Evolutionary conservation across 2,329 filamentous ascomycete genomes (phyloP), one percentile per base, ranked within the genome.

Genomic region (Diaporthe ilicicola): DNA sequence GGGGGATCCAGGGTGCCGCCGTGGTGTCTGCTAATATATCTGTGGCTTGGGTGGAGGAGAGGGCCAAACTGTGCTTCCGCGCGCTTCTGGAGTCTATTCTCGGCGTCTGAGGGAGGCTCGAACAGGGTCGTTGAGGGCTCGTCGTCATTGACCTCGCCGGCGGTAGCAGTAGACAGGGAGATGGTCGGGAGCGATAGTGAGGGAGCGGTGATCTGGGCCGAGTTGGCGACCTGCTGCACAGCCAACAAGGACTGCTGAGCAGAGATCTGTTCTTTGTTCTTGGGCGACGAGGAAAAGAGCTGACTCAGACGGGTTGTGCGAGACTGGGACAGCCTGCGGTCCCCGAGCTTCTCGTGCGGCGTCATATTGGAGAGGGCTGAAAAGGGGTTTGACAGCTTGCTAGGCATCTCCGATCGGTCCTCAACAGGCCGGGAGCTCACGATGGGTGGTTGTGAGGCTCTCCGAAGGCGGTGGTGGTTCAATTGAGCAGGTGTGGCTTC

Each of bases 61-160:
- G 95, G 95, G 15, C 93, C 96, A 78, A 98, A 99, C 79, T 98
- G 94, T 44, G 95, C 93, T 78, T 98, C 93, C 76, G 92, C 89
- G 79, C 91, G 92, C 71, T 91, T 91, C 80, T 94, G 88, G 73
- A 89, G 89, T 73, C 91, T 91, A 56, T 91, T 88, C 82, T 98
- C 95, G 78, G 92, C 92, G n/a, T 91, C 92, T 9, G 94, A 93
- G 70, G 93, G 93, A 37, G 96, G 94, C 78, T 95, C 90, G 82
- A 97, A 98, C 64, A 98, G 90, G 10, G 89, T 97, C 62, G 93
- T 93, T 17, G 92, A 86, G 61, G 91, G 86, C 76, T 92, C 89
- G 76, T 97, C 92, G 80, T 90, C 91, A 79, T 90, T 89, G 68
- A 82, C 82, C 86, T 96, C 88, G 76, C 93, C 93, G 74, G 90